Evolutionary conservation across 176 grass and related monocot species (phyloP), one percentile per base, ranked within the genome.

Genomic region (Oryza brachyantha): DNA sequence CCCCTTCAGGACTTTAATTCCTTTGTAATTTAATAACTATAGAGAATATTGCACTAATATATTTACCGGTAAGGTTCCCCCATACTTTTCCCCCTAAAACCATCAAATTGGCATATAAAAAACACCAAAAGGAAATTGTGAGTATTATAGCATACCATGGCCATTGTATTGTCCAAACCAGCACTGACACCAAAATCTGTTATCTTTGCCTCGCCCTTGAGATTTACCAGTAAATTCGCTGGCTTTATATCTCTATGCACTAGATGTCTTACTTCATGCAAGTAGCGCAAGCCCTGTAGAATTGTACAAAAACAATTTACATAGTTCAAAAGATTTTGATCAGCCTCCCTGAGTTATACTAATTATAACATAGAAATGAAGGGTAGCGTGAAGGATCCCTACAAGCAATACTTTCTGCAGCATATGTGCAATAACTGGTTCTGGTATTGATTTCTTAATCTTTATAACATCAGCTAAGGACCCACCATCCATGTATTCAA

Each of bases 161-260:
- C 95, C 87, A 98, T 82, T 25, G 92, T 92, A 77, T 94, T 92
- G 64, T 98, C 95, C 88, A 98, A 90, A 75, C 92, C 95, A 50
- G 92, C 80, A 88, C 92, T 94, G 31, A 98, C 72, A 59, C 96
- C 96, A 79, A 98, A 98, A 24, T 98, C 96, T 46, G 90, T 94
- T 66, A 98, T 94, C 72, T 98, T 98, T 10, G 88, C 73, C 19
- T 98, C 90, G 1, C 96, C 92, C 68, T 90, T 98, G 22, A 98
- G 90, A 80, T 92, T 98, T 88, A 98, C 74, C 66, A 98, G 86
- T 52, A 98, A 59, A 92, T 98, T 98, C 70, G 96, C 96, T 62
- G 96, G 96, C 78, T 98, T 98, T 92, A 98, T 90, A 84, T 98
- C 95, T 85, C 92, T 93, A 88, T 98, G 96, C 52, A 98, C 96